Base-by-base conservation (phyloP, 495 filamentous ascomycete genomes). In the Aspergillus bridgeri region DNA sequence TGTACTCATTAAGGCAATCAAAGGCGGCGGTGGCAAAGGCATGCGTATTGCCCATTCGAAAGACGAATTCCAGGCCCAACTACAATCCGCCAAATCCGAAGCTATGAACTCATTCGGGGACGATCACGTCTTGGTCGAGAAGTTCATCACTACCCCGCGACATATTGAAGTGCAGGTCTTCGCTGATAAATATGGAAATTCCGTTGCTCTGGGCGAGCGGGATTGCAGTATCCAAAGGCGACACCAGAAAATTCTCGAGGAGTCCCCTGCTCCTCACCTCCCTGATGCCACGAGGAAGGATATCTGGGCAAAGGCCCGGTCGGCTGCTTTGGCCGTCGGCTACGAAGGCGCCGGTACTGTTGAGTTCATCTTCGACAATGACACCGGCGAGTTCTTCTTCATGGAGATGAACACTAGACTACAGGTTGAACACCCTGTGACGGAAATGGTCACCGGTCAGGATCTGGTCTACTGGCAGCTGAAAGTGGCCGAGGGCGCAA, bases 331-430 rank as follows among this genome's bases (percentile, higher is more conserved):
- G 46, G 93, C 94, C 2, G 95, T 98, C 15, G 90, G 89, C 15
- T 99, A 99, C 65, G 89, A 95, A 65, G 95, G 94, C 20, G 94
- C 94, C 20, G 94, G 94, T 3, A 99, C 94, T 0, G 94, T 99
- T 6, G 94, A 99, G 69, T 98, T 97, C 70, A 99, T 99, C 57
- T 92, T 99, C 56, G 95, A 99, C 76, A 95, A 94, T 64, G 95
- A 97, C 58, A 87, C 87, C 0, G 89, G 88, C 7, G 81, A 92
- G 46, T 98, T 98, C 73, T 99, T 90, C 78, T 99, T 99, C 74
- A 98, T 98, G 94, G 94, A 98, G 74, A 98, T 98, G 94, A 98
- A 98, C 74, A 97, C 94, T 0, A 82, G 94, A 51, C 79, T 98
- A 8, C 94, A 98, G 69, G 94, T 98, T 21, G 94, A 98, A 72